phyloP scores from a whole-genome alignment of 139 green algal species.

The Zygnema circumcarinatum region DNA sequence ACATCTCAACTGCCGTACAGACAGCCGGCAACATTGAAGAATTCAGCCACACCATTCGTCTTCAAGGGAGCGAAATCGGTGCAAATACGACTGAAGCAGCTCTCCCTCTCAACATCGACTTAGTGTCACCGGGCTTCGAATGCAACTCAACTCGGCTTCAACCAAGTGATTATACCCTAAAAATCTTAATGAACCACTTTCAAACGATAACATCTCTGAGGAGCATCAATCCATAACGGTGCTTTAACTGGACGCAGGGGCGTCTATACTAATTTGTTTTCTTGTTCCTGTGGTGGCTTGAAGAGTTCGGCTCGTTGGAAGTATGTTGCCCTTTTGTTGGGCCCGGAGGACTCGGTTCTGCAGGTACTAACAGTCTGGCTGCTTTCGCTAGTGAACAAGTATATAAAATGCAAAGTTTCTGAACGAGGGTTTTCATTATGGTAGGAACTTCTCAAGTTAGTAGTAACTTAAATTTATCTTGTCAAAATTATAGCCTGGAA shows the following conservation, averaged over 20 bases:
- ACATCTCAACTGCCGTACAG: neutral
- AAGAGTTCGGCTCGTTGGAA: neutral
- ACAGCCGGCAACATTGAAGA: neutral
- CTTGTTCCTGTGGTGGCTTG: too few relatives aligned
- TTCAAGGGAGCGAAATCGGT: conserved; percentile 28
- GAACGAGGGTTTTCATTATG: too few relatives aligned
- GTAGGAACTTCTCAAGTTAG: too few relatives aligned
- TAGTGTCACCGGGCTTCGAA: neutral
- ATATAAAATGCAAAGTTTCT: too few relatives aligned
- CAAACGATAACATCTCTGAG: neutral
- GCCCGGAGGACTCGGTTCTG: neutral
- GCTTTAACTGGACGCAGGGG: too few relatives aligned
- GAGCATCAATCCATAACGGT: too few relatives aligned
- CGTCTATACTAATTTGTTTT: too few relatives aligned
- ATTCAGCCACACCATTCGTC: neutral
- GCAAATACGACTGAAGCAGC: conserved; percentile 16
- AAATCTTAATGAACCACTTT: neutral
- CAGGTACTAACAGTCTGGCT: neutral
- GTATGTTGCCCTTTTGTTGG: neutral
- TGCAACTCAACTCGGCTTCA: conserved; percentile 3
- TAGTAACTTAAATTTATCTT: too few relatives aligned
- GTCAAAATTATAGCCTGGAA: too few relatives aligned
- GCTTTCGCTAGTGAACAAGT: too few relatives aligned
- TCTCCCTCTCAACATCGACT: neutral
- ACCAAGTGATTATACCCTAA: neutral